Evolutionary conservation across 768 basidiomycete genomes (phyloP).

Genomic region (Russula sp.): DNA sequence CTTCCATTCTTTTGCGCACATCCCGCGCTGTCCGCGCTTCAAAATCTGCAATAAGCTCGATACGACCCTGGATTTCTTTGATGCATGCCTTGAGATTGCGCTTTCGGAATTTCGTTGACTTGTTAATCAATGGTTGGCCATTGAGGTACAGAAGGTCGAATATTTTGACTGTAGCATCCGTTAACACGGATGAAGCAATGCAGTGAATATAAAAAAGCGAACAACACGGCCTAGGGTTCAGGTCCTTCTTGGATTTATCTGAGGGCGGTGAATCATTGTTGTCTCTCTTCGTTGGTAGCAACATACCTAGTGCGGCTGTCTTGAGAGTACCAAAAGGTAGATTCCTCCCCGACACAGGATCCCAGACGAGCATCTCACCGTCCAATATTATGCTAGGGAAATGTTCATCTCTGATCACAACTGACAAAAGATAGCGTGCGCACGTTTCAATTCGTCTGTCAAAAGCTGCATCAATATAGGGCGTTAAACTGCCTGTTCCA

Average conservation of each 20-base stretch:
- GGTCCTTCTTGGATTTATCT: slow-evolving; percentile 67
- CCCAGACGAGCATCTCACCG: slow-evolving; percentile 99
- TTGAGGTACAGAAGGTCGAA: slow-evolving; percentile 92
- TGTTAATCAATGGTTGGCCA: slow-evolving; percentile 67
- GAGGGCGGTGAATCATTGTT: neutral
- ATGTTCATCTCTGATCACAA: neutral
- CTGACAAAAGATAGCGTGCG: slow-evolving; percentile 26
- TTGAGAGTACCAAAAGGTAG: slow-evolving; percentile 92
- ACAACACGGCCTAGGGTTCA: slow-evolving; percentile 89
- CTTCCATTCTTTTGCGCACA: slow-evolving; percentile 71
- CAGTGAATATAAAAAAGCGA: slow-evolving; percentile 27
- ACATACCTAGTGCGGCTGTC: slow-evolving; percentile 75
- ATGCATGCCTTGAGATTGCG: slow-evolving; percentile 64
- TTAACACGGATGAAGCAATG: neutral
- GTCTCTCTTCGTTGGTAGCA: neutral
- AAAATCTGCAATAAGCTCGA: slow-evolving; percentile 71
- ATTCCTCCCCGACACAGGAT: slow-evolving; percentile 80
- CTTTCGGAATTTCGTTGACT: slow-evolving; percentile 69
- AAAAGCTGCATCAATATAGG: slow-evolving; percentile 72
- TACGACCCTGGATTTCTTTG: slow-evolving; percentile 61
- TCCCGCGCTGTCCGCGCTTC: slow-evolving; percentile 76
- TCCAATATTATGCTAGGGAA: slow-evolving; percentile 77
- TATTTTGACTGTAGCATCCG: slow-evolving; percentile 68
- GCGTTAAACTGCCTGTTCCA: slow-evolving; percentile 82
- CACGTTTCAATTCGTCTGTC: slow-evolving; percentile 74